These are phyloP conservation scores for Grosmannia penicillata DNA, from an alignment of 2,329 filamentous ascomycete species.

Conservation along the genomic window DNA sequence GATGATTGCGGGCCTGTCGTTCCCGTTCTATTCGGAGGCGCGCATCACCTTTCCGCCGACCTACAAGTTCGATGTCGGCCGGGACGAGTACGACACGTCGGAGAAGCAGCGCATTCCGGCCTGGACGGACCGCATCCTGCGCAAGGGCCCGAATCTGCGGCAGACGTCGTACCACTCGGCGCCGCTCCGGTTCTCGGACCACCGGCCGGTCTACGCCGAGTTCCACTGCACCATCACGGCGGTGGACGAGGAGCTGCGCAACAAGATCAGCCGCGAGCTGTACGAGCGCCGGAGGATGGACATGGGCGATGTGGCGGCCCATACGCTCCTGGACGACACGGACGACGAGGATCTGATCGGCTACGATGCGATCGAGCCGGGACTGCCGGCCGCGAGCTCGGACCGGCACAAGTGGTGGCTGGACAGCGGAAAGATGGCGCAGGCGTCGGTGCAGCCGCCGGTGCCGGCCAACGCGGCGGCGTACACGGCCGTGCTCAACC, in stretches of 20 bases:
- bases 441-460: constrained; percentile 56
- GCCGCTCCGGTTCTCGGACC: constrained; percentile 79
- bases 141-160: constrained; percentile 68
- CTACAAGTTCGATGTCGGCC: constrained; percentile 88
- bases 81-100: constrained; percentile 83
- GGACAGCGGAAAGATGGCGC: constrained; percentile 57
- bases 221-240: constrained; percentile 77
- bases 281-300: constrained; percentile 56
- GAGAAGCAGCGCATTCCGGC: constrained; percentile 92
- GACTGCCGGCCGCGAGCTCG: constrained; percentile 52
- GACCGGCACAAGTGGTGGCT: constrained; percentile 59
- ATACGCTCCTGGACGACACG: constrained; percentile 38
- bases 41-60: constrained; percentile 81
- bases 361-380: constrained; percentile 71
- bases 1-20: constrained; percentile 84
- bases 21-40: constrained; percentile 84
- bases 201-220: constrained; percentile 83
- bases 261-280: constrained; percentile 56
- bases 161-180: constrained; percentile 75
- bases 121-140: constrained; percentile 89
- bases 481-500: constrained; percentile 52
- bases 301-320: constrained; percentile 47
- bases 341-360: constrained; percentile 71
- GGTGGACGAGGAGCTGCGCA: constrained; percentile 59
- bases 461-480: constrained; percentile 26